phyloP scores from a whole-genome alignment of 2,329 filamentous ascomycete genomes.

The Ophiocordyceps sinensis region DNA sequence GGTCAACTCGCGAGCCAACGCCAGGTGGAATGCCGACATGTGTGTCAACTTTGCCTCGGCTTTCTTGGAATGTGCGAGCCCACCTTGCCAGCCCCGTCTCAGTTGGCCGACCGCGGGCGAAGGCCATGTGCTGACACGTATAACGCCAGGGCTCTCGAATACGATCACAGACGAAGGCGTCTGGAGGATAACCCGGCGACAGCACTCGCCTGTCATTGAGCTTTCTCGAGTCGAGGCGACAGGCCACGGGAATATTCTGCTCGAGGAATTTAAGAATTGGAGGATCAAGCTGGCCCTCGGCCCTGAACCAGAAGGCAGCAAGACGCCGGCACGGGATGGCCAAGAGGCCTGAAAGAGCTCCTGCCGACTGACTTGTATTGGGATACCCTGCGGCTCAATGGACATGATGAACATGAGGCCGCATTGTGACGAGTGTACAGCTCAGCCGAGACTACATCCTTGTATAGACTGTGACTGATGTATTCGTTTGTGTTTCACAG shows the following conservation, averaged over 20 bases:
- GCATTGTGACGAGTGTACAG: too few relatives aligned
- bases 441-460: too few relatives aligned
- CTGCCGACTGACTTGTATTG: neutral
- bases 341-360: neutral
- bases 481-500: slow-evolving; percentile 4
- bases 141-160: slow-evolving; percentile 42
- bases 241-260: slow-evolving; percentile 63
- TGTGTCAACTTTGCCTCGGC: slow-evolving; percentile 80
- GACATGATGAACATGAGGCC: neutral
- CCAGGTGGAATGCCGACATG: slow-evolving; percentile 78
- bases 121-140: neutral
- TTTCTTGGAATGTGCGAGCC: slow-evolving; percentile 58
- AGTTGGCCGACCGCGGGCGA: neutral
- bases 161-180: slow-evolving; percentile 57
- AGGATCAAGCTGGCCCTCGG: slow-evolving; percentile 37
- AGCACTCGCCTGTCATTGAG: slow-evolving; percentile 52
- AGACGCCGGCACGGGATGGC: neutral
- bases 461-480: too few relatives aligned
- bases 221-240: slow-evolving; percentile 59
- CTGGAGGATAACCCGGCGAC: slow-evolving; percentile 61
- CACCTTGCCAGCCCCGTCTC: neutral
- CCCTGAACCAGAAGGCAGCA: neutral
- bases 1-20: slow-evolving; percentile 50
- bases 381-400: neutral
- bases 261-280: slow-evolving; percentile 66